Base-by-base conservation (phyloP, 306 rosid genomes). In the Vigna nakashimae region DNA sequence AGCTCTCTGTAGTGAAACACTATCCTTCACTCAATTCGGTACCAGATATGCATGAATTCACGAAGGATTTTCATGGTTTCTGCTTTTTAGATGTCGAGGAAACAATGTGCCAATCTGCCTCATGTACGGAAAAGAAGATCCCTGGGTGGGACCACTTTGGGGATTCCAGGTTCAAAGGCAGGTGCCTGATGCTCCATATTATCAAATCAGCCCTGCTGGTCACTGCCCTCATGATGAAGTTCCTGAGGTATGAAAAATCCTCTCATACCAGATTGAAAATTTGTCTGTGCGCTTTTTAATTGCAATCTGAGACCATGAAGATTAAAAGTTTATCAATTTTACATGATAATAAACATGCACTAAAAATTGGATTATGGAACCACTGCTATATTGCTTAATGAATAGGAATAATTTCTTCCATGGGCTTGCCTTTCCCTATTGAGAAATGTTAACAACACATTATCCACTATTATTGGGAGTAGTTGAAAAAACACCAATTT, bases 161-260 rank as follows among this genome's bases (percentile, higher is more conserved):
- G 98, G 98, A 43, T 77, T 80, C 53, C 86, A 84, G 82, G 98
- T 91, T 79, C 92, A 92, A 86, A 82, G 48, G 42, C 86, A 83
- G 77, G 90, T 91, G 4, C 96, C 98, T 16, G 93, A 91, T 79
- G 93, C 98, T 82, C 98, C 93, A 18, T 95, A 91, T 76, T 92
- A 95, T 77, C 92, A 95, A 82, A 92, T 95, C 76, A 95, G 97
- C 86, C 98, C 98, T 2, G 97, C 97, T 8, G 98, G 98, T 67
- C 98, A 94, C 80, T 94, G 98, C 82, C 98, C 98, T 73, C 98
- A 94, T 69, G 97, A 94, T 84, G 98, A 94, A 89, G 97, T 92
- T 68, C 97, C 98, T n/a, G 98, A 94, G 97, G 98, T 90, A 88
- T 73, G 79, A 53, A 56, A 28, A 17, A 75, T 59, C 64, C 14